Percentiles rank a stretch among this genome's conserved stretches.
Evolutionary conservation across 1,284 basidiomycete species (phyloP).

Genomic region (Trichosporon ovoides): DNA sequence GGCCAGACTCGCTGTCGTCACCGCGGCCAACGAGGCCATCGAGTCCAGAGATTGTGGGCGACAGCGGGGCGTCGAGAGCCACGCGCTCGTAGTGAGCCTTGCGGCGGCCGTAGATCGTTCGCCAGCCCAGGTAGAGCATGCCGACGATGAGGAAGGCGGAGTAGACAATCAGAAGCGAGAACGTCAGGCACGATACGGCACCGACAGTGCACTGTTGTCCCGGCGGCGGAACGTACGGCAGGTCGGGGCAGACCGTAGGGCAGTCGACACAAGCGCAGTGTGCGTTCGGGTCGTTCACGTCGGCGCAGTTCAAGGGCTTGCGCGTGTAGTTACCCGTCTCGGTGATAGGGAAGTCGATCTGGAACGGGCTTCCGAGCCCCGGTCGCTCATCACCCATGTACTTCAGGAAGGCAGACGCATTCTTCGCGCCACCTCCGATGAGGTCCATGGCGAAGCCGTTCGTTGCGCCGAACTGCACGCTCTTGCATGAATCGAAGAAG

Average conservation of each 20-base stretch:
- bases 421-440: conserved; percentile 87
- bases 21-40: conserved; percentile 40
- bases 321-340: conserved; percentile 53
- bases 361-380: conserved; percentile 87
- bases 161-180: conserved; percentile 73
- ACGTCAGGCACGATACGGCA: conserved; percentile 73
- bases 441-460: conserved; percentile 95
- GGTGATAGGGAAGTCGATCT: conserved; percentile 76
- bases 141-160: conserved; percentile 65
- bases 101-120: conserved; percentile 38
- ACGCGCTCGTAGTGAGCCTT: conserved; percentile 66
- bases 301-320: conserved; percentile 66
- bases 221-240: conserved; percentile 65
- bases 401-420: conserved; percentile 72
- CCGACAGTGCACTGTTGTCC: conserved; percentile 68
- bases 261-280: conserved; percentile 94
- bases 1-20: conserved; percentile 42
- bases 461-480: conserved; percentile 85
- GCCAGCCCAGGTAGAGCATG: conserved; percentile 48
- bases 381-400: conserved; percentile 84
- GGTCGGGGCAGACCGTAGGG: conserved; percentile 68
- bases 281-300: conserved; percentile 63
- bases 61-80: conserved; percentile 64
- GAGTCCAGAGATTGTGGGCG: conserved; percentile 30
- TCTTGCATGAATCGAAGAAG: conserved; percentile 89